A percentile compares a stretch with the other conserved stretches of the same genome.
These are phyloP conservation scores for Hypoxylon sp. DNA, from an alignment of 2,329 filamentous ascomycete genomes.

Conservation along the genomic window DNA sequence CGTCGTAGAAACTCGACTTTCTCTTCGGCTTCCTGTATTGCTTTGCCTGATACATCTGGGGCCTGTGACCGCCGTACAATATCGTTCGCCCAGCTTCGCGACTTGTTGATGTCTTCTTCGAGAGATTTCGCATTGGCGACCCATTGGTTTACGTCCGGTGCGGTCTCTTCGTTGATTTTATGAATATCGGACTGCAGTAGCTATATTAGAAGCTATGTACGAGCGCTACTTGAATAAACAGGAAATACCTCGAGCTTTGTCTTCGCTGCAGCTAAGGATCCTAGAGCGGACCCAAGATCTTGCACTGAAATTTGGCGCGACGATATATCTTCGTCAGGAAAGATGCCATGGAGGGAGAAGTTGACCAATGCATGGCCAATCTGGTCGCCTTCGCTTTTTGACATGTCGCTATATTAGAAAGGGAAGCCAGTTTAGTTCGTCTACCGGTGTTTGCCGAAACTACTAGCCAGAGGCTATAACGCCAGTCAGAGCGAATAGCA, in stretches of 20 bases:
- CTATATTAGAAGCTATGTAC: slow-evolving; percentile 13
- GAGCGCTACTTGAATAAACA: not conserved
- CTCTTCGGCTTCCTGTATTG: slow-evolving; percentile 61
- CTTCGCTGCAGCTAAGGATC: slow-evolving; percentile 54
- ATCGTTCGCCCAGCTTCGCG: slow-evolving; percentile 79
- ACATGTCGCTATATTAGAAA: slow-evolving; percentile 37
- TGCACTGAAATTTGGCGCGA: slow-evolving; percentile 47
- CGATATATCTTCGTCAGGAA: slow-evolving; percentile 59
- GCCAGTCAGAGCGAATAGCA: not conserved
- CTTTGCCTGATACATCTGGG: slow-evolving; percentile 61
- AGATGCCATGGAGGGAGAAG: slow-evolving; percentile 61
- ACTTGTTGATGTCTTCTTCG: slow-evolving; percentile 84
- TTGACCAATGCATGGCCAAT: slow-evolving; percentile 70
- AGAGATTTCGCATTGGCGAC: slow-evolving; percentile 83
- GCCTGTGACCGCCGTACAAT: slow-evolving; percentile 81
- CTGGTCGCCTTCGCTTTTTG: slow-evolving; percentile 36
- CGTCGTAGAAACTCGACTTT: slow-evolving; percentile 64
- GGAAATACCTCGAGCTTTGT: slow-evolving; percentile 54
- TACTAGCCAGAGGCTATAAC: slow-evolving; percentile 2
- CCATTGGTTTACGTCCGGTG: slow-evolving; percentile 85
- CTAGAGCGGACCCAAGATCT: slow-evolving; percentile 53
- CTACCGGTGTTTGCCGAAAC: not conserved
- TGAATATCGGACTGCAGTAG: slow-evolving; percentile 72
- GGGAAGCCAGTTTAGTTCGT: not conserved
- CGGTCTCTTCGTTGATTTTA: slow-evolving; percentile 77